Conservation (phyloP, 305 asterid genomes). For the Andrographis paniculata region DNA sequence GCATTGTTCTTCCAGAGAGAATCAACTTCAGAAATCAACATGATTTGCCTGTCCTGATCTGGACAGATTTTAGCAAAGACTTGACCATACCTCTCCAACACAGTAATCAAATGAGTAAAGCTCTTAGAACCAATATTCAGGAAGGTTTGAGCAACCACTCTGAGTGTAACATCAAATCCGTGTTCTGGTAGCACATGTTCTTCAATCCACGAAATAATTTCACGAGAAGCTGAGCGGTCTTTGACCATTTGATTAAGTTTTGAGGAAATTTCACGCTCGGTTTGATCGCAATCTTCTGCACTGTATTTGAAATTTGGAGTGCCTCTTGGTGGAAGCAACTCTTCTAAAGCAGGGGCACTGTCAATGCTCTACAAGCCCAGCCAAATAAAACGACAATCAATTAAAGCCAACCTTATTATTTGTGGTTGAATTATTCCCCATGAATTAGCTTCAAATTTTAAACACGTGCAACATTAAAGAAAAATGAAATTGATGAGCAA, state of each 20-base stretch:
- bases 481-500: too few relatives aligned
- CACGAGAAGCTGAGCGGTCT: conserved; percentile 57
- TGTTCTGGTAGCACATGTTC: conserved; percentile 63
- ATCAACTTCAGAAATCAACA: conserved; percentile 80
- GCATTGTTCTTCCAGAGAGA: conserved; percentile 80
- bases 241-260: conserved; percentile 83
- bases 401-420: background rate
- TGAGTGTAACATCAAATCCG: conserved; percentile 60
- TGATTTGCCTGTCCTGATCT: conserved; percentile 79
- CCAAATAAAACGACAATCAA: conserved; percentile 10
- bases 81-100: conserved; percentile 95
- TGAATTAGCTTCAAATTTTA: background rate
- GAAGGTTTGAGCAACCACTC: conserved; percentile 80
- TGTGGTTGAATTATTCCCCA: background rate
- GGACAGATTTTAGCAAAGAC: conserved; percentile 73
- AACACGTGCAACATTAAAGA: background rate
- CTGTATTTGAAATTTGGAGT: conserved; percentile 59
- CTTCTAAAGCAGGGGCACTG: conserved; percentile 91
- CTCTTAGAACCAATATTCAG: conserved; percentile 96
- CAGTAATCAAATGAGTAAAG: conserved; percentile 91
- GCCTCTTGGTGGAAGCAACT: conserved; percentile 92
- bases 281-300: conserved; percentile 61
- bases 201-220: conserved; percentile 82
- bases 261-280: conserved; percentile 62
- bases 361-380: conserved; percentile 70